Base-by-base conservation (phyloP, 2,329 filamentous ascomycete genomes). In the Trichoderma lentiforme region DNA sequence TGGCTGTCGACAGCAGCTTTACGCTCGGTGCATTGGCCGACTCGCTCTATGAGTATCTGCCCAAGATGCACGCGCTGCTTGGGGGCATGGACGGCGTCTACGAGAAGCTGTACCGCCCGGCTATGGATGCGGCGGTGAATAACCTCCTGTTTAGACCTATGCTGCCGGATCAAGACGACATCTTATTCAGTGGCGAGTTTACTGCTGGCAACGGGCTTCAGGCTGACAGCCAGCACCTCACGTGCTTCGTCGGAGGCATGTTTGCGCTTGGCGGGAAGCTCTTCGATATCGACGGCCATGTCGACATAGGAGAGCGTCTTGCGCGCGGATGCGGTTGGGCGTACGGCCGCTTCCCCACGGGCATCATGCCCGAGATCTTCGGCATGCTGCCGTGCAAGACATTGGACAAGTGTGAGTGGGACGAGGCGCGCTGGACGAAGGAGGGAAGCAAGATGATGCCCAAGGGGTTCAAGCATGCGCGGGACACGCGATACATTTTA, bases 61-160 rank as follows among this genome's bases (percentile, higher is more conserved):
- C 87, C 15, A 90, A 90, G 80, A 88, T 88, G 82, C 87, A 89
- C 75, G 83, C 91, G 57, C 81, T 95, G 3, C 84, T 94, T 0
- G 91, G 90, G 9, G 92, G 92, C 0, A 81, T 85, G 5, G 84
- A 88, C 43, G 74, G 86, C 2, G 80, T 88, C 51, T 94, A 94
- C 79, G 86, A 87, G 71, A 83, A 81, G 3, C 87, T 95, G 84
- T 94, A 94, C 77, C 85, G 89, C 69, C 82, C 80, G 2, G 86
- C 90, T 3, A 89, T 92, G 75, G 86, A 89, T n/a, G 85, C 87
- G 0, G 88, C 88, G 1, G 86, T 87, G 21, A 81, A 89, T 70
- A 82, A 92, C 73, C 81, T 95, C 1, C 85, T 95, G 64, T 94
- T 91, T 81, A 87, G 90, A 2, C 92, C 92, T 0, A 90, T 92